These are phyloP conservation scores for Lactarius hengduanensis DNA, from an alignment of 768 basidiomycete genomes.

Conservation along the genomic window DNA sequence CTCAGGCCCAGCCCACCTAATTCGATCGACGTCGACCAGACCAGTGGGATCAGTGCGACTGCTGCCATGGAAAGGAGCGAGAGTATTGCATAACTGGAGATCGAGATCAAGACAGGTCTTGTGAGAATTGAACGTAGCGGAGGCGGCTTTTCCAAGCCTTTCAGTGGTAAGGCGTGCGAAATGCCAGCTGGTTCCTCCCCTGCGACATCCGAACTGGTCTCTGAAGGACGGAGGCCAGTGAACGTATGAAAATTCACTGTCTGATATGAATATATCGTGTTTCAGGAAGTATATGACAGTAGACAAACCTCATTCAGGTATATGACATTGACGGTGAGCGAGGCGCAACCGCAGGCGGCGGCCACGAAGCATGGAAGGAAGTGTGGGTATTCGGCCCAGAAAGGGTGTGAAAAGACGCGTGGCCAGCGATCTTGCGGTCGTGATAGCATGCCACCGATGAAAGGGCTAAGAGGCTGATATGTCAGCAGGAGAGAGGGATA, in stretches of 20 bases:
- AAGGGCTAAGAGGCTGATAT: conserved; percentile 16
- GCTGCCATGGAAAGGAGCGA: conserved; percentile 43
- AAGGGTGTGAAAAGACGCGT: conserved; percentile 19
- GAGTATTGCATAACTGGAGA: no score
- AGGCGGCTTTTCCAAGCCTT: no score
- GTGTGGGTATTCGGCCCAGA: conserved; percentile 31
- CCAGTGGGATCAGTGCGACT: conserved; percentile 44
- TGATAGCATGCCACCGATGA: conserved; percentile 29
- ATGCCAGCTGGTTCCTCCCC: no score
- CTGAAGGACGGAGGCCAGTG: no score
- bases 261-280: no score
- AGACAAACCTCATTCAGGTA: conserved; percentile 9
- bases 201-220: no score
- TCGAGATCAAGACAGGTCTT: no score
- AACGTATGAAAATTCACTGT: no score
- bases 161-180: no score
- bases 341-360: neutral
- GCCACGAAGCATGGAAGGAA: conserved; percentile 27
- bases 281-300: neutral
- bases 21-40: conserved; percentile 39
- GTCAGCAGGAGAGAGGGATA: neutral
- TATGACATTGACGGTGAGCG: neutral
- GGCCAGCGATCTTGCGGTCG: conserved; percentile 30
- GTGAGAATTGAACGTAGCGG: no score
- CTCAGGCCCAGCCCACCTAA: conserved; percentile 35